Evolutionary conservation across 805 yeast genomes (phyloP), one percentile per base, ranked within the genome.

Genomic region (Kodamaea kakaduensis): DNA sequence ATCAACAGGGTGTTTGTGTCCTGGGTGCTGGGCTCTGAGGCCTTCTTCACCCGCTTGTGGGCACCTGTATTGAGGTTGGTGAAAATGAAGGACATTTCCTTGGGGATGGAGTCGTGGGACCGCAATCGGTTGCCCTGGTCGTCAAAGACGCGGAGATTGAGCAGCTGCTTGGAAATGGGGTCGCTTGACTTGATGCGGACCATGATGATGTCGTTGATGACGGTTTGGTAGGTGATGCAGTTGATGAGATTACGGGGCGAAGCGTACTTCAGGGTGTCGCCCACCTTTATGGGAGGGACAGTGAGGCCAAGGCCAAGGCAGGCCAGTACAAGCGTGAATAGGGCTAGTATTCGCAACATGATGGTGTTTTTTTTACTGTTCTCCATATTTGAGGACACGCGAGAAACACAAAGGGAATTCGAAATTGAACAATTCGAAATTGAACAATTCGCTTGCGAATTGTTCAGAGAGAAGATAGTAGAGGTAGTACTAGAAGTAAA

Each of bases 111-210:
- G 14, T 46, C 44, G 36, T 59, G 50, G 28, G 48, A 42, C 28
- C 73, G 54, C 32, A 67, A 52, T 4, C 47, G 41, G 42, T 66
- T 67, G 36, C 56, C 52, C 19, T 59, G 62, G 15, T 56, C 55
- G 38, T 67, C 73, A 36, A 67, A 56, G 5, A 67, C 56, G 28
- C 53, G 50, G 27, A 67, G 47, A 38, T 64, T 60, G 34, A 67
- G 51, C 14, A 33, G 34, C 35, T 67, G 73, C n/a, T 64, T 53
- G 3, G 56, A 41, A 4, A 57, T 23, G 17, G 43, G 52, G 20
- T 55, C 59, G 21, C 70, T 69, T 31, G 54, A 39, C 12, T 52
- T 40, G 28, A 66, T 43, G 18, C 45, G 49, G 10, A 64, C 54
- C 52, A 63, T 49, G 13, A 67, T 46, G 18, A 66, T 53, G 36